Percentiles rank a stretch among this genome's conserved stretches.
Evolutionary conservation across 768 basidiomycete genomes (phyloP).

Genomic region (Suillus subaureus): DNA sequence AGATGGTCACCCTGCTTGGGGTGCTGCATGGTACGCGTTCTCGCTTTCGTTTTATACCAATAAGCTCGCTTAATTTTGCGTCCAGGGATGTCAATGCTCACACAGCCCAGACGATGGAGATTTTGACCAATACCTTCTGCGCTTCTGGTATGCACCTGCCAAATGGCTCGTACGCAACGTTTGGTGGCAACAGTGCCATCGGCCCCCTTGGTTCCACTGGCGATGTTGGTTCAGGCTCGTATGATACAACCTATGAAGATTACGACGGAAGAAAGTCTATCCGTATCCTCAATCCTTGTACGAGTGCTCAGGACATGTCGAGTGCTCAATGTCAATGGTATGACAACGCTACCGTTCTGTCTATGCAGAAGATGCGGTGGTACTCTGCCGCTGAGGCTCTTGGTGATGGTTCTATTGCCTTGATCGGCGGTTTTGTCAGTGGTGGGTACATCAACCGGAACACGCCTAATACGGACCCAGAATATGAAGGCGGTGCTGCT

Average conservation of each 20-base stretch:
- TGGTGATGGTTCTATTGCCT: constrained; percentile 73
- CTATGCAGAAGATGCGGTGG: constrained; percentile 75
- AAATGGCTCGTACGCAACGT: constrained; percentile 73
- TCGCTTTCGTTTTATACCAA: constrained; percentile 7
- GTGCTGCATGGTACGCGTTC: constrained; percentile 57
- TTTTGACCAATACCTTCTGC: constrained; percentile 76
- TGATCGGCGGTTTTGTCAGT: constrained; percentile 80
- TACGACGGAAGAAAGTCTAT: constrained; percentile 81
- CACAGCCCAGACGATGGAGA: constrained; percentile 65
- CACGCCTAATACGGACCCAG: constrained; percentile 67
- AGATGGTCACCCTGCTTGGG: constrained; percentile 75
- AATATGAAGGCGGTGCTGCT: constrained; percentile 64
- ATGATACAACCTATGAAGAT: constrained; percentile 72
- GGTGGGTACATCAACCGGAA: constrained; percentile 84
- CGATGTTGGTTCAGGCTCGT: constrained; percentile 48
- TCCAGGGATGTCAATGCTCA: constrained; percentile 64
- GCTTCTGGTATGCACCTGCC: constrained; percentile 83
- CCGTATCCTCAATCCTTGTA: constrained; percentile 82
- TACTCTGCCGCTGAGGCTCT: constrained; percentile 77
- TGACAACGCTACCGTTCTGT: constrained; percentile 60
- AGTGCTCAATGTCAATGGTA: constrained; percentile 68
- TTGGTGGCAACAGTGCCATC: constrained; percentile 80
- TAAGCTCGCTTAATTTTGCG: constrained; percentile 22
- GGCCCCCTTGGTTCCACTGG: constrained; percentile 64
- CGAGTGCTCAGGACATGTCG: constrained; percentile 45